Percentiles rank a stretch among this genome's conserved stretches.
Conservation (phyloP, 768 basidiomycete species). For the Paxillus involutus region DNA sequence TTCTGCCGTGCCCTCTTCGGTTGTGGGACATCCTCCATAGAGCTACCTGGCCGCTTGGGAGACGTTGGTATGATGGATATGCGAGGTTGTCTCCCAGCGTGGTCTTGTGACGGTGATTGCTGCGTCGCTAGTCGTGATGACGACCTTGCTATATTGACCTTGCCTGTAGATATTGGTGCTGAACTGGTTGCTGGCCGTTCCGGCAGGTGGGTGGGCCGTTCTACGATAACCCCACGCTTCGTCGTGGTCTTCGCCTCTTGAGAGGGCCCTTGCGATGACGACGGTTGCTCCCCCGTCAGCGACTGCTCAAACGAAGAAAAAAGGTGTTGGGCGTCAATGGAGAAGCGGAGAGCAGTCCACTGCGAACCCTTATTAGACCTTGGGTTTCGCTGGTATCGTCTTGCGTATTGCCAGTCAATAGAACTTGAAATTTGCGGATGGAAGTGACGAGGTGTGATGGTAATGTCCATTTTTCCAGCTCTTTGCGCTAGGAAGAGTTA, state of each 20-base stretch:
- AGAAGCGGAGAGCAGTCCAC: constrained; percentile 38
- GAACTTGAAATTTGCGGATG: constrained; percentile 32
- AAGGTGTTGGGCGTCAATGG: constrained; percentile 38
- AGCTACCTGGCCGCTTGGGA: constrained; percentile 25
- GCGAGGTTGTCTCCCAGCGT: constrained; percentile 1
- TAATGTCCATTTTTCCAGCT: constrained; percentile 40
- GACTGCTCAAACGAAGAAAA: constrained; percentile 47
- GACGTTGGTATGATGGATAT: constrained; percentile 11
- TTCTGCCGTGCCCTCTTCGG: constrained; percentile 34
- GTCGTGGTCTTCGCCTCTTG: constrained; percentile 8
- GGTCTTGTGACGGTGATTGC: constrained; percentile 14
- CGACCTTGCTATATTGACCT: constrained; percentile 14
- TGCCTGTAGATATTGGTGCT: constrained; percentile 10
- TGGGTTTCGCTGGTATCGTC: constrained; percentile 33
- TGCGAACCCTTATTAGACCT: constrained; percentile 58
- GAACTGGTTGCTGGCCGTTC: constrained; percentile 14
- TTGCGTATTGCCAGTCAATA: constrained; percentile 21
- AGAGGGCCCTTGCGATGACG: constrained; percentile 14
- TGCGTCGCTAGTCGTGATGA: constrained; percentile 9
- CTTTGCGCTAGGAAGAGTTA: constrained; percentile 42
- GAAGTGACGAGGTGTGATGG: constrained; percentile 39
- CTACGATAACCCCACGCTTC: constrained; percentile 13
- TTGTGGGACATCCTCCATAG: constrained; percentile 32
- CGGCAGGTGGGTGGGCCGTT: constrained; percentile 30
- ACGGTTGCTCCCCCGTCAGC: constrained; percentile 25